phyloP scores from a whole-genome alignment of 352 stramenopile species.

The Globisporangium echinulatum region DNA sequence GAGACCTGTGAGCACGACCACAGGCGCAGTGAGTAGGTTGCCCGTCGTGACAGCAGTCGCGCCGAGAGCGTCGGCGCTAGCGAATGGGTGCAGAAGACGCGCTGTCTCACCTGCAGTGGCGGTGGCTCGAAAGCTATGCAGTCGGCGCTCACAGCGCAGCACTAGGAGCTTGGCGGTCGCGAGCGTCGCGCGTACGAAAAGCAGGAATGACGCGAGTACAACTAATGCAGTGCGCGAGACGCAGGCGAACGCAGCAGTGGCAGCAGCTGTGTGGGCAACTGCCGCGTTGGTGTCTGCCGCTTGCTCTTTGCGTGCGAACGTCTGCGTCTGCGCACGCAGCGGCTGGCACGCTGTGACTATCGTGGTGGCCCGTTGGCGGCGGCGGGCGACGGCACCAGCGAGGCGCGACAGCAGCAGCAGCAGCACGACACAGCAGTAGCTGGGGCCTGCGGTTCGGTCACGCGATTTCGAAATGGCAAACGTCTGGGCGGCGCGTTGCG shows the following conservation, averaged over 20 bases:
- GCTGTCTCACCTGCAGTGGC: not conserved
- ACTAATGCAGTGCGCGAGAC: constrained; percentile 11
- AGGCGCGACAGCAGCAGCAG: not conserved
- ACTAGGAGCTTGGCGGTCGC: constrained; percentile 1
- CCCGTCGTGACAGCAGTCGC: constrained; percentile 3
- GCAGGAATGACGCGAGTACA: constrained; percentile 13
- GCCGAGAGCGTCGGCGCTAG: not conserved
- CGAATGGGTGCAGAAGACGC: not conserved
- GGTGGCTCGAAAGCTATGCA: not conserved
- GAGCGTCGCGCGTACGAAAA: constrained; percentile 20
- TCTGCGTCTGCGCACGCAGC: too few relatives aligned
- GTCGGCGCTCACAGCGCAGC: not conserved
- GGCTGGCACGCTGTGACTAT: not conserved
- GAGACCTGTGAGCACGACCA: constrained; percentile 12
- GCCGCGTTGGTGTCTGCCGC: too few relatives aligned
- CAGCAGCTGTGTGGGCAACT: not conserved
- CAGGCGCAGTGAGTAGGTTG: constrained; percentile 6
- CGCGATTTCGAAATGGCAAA: not conserved
- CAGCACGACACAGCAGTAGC: not conserved
- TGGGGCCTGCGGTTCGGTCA: not conserved
- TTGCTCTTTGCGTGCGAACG: not conserved
- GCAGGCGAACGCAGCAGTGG: not conserved
- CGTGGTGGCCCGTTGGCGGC: not conserved
- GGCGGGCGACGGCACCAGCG: not conserved
- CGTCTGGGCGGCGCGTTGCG: too few relatives aligned